Evolutionary conservation across 352 stramenopile genomes (phyloP).

Genomic region (Pythium graminicola): DNA sequence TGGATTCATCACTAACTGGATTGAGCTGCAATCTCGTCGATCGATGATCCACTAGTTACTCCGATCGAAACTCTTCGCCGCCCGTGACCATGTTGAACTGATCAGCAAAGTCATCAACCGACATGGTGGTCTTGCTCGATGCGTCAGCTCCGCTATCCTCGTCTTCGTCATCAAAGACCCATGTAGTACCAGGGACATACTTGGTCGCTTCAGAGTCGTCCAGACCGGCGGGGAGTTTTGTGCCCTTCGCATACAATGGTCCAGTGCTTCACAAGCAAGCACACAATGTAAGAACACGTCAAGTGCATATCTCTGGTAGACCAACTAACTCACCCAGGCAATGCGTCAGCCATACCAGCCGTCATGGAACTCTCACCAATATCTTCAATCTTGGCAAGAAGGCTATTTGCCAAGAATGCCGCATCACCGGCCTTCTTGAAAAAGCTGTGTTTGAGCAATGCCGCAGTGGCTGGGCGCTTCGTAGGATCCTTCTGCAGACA

Average conservation of each 20-base stretch:
- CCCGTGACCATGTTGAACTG: slow-evolving; percentile 85
- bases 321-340: slow-evolving; percentile 53
- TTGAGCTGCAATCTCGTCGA: not conserved
- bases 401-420: slow-evolving; percentile 48
- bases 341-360: slow-evolving; percentile 64
- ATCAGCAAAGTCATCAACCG: slow-evolving; percentile 82
- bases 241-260: slow-evolving; percentile 77
- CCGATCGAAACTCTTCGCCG: slow-evolving; percentile 80
- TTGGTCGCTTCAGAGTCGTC: slow-evolving; percentile 60
- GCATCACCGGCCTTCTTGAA: slow-evolving; percentile 84
- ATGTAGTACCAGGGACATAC: slow-evolving; percentile 85
- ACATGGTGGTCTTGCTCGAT: slow-evolving; percentile 50
- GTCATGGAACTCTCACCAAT: slow-evolving; percentile 88
- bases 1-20: too few species aligned
- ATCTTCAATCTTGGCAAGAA: slow-evolving; percentile 77
- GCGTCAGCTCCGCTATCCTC: slow-evolving; percentile 35
- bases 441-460: slow-evolving; percentile 85
- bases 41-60: slow-evolving; percentile 27
- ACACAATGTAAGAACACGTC: not conserved
- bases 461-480: slow-evolving; percentile 74
- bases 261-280: slow-evolving; percentile 38
- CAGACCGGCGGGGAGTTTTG: slow-evolving; percentile 52
- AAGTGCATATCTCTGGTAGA: slow-evolving; percentile 3
- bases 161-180: slow-evolving; percentile 78
- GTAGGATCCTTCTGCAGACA: slow-evolving; percentile 84